Percentiles rank a stretch among this genome's conserved stretches.
Evolutionary conservation across 2,329 filamentous ascomycete species (phyloP).

Genomic region (Lecanicillium sp.): DNA sequence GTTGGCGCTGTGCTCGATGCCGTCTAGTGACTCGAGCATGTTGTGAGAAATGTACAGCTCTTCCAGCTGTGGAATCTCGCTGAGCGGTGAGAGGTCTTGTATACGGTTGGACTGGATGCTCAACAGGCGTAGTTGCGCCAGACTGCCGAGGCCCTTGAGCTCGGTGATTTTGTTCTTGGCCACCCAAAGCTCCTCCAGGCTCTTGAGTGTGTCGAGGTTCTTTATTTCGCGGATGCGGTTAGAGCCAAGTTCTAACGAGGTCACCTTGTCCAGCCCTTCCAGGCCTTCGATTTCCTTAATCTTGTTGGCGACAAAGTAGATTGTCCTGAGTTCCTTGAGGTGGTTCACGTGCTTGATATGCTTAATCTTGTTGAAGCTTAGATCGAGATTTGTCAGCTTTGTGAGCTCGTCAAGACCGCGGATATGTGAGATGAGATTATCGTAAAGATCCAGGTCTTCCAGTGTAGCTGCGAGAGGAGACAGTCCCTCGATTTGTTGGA

Average conservation of each 20-base stretch:
- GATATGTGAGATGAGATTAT: slow-evolving; percentile 87
- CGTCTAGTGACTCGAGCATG: slow-evolving; percentile 67
- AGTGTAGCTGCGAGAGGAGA: slow-evolving; percentile 56
- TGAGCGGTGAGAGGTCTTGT: slow-evolving; percentile 65
- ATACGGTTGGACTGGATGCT: slow-evolving; percentile 96
- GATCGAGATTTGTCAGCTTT: slow-evolving; percentile 70
- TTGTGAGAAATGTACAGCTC: slow-evolving; percentile 97
- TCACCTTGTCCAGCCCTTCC: slow-evolving; percentile 63
- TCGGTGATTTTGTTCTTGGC: slow-evolving; percentile 95
- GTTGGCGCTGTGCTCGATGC: slow-evolving; percentile 57
- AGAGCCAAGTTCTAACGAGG: slow-evolving; percentile 82
- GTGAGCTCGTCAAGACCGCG: slow-evolving; percentile 71
- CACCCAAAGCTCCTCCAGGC: slow-evolving; percentile 83
- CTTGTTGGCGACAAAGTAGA: slow-evolving; percentile 94
- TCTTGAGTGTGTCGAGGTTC: slow-evolving; percentile 69
- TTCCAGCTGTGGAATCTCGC: slow-evolving; percentile 66
- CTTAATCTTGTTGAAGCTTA: slow-evolving; percentile 99
- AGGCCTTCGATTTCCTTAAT: slow-evolving; percentile 82
- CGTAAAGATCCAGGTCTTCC: slow-evolving; percentile 86
- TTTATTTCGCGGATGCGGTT: slow-evolving; percentile 87
- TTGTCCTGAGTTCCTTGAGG: slow-evolving; percentile 66
- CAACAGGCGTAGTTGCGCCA: slow-evolving; percentile 76
- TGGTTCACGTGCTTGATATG: slow-evolving; percentile 87
- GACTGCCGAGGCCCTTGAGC: slow-evolving; percentile 64
- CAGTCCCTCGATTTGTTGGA: slow-evolving; percentile 72